Conservation (phyloP, 805 yeast genomes). For the Candida sonorensis region DNA sequence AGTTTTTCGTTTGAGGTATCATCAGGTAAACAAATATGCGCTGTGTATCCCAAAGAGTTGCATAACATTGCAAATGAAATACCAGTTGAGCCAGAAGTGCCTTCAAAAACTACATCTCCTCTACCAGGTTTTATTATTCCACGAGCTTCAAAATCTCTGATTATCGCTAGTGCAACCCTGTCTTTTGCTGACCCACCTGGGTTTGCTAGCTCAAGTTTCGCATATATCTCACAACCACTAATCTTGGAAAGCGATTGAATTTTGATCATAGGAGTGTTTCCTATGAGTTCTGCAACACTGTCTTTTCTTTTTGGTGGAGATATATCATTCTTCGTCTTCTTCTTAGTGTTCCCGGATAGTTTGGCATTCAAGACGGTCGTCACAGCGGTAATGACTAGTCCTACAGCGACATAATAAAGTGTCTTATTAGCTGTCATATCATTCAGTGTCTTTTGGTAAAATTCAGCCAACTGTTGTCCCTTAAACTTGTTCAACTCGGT, state of each 20-base stretch:
- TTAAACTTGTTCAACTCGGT: too few species aligned
- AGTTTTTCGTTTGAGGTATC: slow-evolving; percentile 86
- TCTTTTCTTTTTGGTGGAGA: slow-evolving; percentile 10
- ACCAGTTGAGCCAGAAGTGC: slow-evolving; percentile 96
- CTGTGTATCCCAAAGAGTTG: slow-evolving; percentile 77
- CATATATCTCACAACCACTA: slow-evolving; percentile 80
- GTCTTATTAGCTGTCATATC: too few species aligned
- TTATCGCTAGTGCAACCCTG: slow-evolving; percentile 83
- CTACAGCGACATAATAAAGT: neutral
- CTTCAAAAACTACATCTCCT: slow-evolving; percentile 82
- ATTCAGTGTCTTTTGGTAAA: too few species aligned
- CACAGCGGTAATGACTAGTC: neutral
- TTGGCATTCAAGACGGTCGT: too few species aligned
- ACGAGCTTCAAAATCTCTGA: slow-evolving; percentile 53
- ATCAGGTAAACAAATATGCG: slow-evolving; percentile 92
- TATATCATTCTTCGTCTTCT: neutral
- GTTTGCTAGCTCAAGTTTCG: slow-evolving; percentile 76
- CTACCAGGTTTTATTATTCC: slow-evolving; percentile 53
- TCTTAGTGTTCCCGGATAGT: too few species aligned
- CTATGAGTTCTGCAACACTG: slow-evolving; percentile 54
- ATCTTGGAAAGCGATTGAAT: slow-evolving; percentile 60
- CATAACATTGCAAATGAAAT: slow-evolving; percentile 90
- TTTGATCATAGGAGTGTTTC: slow-evolving; percentile 81
- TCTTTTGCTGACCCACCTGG: slow-evolving; percentile 98
- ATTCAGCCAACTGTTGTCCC: too few species aligned